Evolutionary conservation across 2,329 filamentous ascomycete genomes (phyloP), one percentile per base, ranked within the genome.

Genomic region (Fusarium phyllophilum): DNA sequence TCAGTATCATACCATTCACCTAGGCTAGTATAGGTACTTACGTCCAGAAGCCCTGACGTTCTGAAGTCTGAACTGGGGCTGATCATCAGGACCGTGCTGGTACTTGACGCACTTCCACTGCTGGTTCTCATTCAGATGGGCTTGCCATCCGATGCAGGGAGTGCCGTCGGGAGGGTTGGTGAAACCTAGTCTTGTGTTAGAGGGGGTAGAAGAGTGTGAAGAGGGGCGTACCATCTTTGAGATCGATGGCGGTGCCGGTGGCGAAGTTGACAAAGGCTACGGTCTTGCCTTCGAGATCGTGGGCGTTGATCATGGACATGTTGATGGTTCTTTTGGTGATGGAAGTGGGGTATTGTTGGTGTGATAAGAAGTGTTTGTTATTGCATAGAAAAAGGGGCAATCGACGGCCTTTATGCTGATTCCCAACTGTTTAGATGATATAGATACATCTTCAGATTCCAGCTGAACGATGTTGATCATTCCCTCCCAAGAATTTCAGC

Each of bases 401-500:
- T 20, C 5, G 14, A 5, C 7, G 20, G 5, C 8, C 12, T 24
- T 51, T 51, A 51, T 51, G 34, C 48, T 38, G 2, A 24, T 11
- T 20, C 1, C 3, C 13, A 17, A 2, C 5, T 3, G 3, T 26
- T 10, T 4, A 6, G n/a, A 9, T 6, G 2, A 11, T 8, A 8
- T 15, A 20, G 6, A 3, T 1, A 9, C 1, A n/a, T 34, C 6
- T 5, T 15, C 13, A 2, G 0, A 4, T 2, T 17, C 8, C 11
- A n/a, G 14, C 11, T 14, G 34, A 3, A 14, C 10, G 0, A 4
- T 0, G 51, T 8, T 54, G 24, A 39, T 54, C 24, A 4, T 17
- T 39, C 14, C 10, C 2, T 6, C 0, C 5, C 5, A 2, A 17
- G 13, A 2, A n/a, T 7, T 12, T 38, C 14, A 38, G 34, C 51